A percentile compares a stretch with the other conserved stretches of the same genome.
Evolutionary conservation across 2,329 filamentous ascomycete species (phyloP).

Genomic region (Fusarium continuum): DNA sequence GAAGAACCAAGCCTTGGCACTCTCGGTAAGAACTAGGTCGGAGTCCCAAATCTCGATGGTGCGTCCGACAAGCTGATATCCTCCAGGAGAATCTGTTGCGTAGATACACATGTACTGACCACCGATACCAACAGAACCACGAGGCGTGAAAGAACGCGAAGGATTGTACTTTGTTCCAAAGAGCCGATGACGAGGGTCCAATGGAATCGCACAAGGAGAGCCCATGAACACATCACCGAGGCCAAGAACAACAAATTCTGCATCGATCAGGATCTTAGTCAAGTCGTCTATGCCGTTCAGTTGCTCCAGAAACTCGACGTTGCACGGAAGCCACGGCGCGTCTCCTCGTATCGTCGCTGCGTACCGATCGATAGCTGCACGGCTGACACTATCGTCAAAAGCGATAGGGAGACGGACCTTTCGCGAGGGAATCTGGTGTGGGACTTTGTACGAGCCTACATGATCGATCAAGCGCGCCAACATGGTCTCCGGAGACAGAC

Average conservation of each 20-base stretch:
- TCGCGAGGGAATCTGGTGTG: constrained; percentile 42
- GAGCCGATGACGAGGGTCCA: constrained; percentile 48
- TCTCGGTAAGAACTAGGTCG: background rate
- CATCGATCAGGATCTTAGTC: constrained; percentile 43
- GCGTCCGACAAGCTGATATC: constrained; percentile 51
- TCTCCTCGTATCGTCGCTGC: constrained; percentile 68
- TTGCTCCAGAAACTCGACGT: constrained; percentile 61
- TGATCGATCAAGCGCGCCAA: constrained; percentile 36
- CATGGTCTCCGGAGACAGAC: constrained; percentile 31
- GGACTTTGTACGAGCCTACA: constrained; percentile 37
- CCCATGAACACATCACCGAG: constrained; percentile 54
- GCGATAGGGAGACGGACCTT: constrained; percentile 50
- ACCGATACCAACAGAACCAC: constrained; percentile 48
- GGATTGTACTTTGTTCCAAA: constrained; percentile 53
- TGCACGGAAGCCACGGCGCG: constrained; percentile 70
- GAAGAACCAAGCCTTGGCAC: constrained; percentile 42
- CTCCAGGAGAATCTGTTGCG: constrained; percentile 50
- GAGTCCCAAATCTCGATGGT: constrained; percentile 49
- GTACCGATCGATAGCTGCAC: constrained; percentile 67
- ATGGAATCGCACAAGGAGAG: constrained; percentile 49
- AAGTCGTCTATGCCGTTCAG: constrained; percentile 48
- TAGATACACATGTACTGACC: constrained; percentile 54
- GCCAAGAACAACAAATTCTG: constrained; percentile 49
- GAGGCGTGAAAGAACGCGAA: constrained; percentile 50
- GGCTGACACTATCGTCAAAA: constrained; percentile 51